Conservation (phyloP, 352 stramenopile species). For the Phytophthora colocasiae region DNA sequence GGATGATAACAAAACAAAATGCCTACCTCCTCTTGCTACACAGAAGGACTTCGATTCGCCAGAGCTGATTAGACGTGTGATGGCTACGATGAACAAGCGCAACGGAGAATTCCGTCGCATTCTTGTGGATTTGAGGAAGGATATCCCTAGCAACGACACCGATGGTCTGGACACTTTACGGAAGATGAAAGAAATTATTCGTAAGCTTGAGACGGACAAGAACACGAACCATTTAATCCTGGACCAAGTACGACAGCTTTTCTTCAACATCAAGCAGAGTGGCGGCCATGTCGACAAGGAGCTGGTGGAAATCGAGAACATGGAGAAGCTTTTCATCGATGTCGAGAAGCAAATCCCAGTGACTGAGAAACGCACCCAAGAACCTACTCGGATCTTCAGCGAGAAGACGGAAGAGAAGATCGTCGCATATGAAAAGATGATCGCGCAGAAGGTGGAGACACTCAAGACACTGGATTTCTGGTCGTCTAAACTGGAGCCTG, state of each 20-base stretch:
- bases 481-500: slow-evolving; percentile 80
- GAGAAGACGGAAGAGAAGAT: slow-evolving; percentile 95
- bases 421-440: slow-evolving; percentile 91
- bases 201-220: slow-evolving; percentile 78
- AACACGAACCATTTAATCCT: slow-evolving; percentile 73
- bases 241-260: slow-evolving; percentile 81
- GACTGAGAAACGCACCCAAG: slow-evolving; percentile 78
- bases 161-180: slow-evolving; percentile 83
- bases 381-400: slow-evolving; percentile 86
- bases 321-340: slow-evolving; percentile 84
- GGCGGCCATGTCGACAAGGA: slow-evolving; percentile 88
- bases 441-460: slow-evolving; percentile 83
- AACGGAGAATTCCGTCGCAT: slow-evolving; percentile 85
- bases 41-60: slow-evolving; percentile 83
- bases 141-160: slow-evolving; percentile 81
- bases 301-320: slow-evolving; percentile 79
- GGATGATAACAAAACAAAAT: slow-evolving; percentile 81
- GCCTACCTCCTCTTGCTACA: slow-evolving; percentile 64
- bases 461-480: slow-evolving; percentile 89
- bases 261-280: slow-evolving; percentile 82
- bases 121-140: slow-evolving; percentile 82
- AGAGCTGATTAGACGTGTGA: slow-evolving; percentile 74
- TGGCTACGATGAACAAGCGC: slow-evolving; percentile 86
- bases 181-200: slow-evolving; percentile 88
- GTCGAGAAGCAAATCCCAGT: slow-evolving; percentile 82